Conservation (phyloP, 106 monocot genomes). For the Dendrobium chrysotoxum region DNA sequence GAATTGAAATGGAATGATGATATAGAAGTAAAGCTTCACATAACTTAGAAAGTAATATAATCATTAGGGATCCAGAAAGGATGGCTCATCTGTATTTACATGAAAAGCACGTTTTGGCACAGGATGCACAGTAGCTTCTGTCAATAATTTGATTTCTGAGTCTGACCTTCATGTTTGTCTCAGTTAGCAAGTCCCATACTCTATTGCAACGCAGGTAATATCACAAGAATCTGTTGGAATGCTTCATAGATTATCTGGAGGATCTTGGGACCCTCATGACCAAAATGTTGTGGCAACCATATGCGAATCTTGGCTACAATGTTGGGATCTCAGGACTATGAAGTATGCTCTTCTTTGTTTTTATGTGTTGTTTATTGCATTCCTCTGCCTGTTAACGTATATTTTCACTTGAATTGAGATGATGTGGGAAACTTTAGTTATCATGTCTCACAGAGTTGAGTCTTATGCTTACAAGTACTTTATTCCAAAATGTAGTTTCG, state of each 20-base stretch:
- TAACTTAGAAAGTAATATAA: not conserved
- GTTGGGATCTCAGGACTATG: slow-evolving; percentile 98
- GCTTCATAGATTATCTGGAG: slow-evolving; percentile 78
- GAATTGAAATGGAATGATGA: not conserved
- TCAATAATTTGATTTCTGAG: not conserved
- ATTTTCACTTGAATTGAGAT: not conserved
- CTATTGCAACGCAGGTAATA: slow-evolving; percentile 50
- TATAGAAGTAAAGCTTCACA: not conserved
- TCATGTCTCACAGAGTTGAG: not conserved
- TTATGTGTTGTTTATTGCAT: not conserved
- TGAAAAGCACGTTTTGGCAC: not conserved
- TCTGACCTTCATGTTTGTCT: not conserved
- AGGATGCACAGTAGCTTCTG: not conserved
- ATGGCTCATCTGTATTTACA: not conserved
- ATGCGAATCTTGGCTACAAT: slow-evolving; percentile 81
- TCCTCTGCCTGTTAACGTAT: not conserved
- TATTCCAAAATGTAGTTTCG: not conserved
- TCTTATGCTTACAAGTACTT: not conserved
- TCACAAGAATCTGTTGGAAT: slow-evolving; percentile 82
- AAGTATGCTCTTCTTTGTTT: slow-evolving; percentile 38
- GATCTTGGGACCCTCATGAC: slow-evolving; percentile 96
- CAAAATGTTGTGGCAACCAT: slow-evolving; percentile 62
- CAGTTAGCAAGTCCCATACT: not conserved
- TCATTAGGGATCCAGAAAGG: not conserved
- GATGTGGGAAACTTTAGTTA: not conserved